These are phyloP conservation scores for Ustilago tritici DNA, from an alignment of 1,284 basidiomycete species.

Conservation along the genomic window DNA sequence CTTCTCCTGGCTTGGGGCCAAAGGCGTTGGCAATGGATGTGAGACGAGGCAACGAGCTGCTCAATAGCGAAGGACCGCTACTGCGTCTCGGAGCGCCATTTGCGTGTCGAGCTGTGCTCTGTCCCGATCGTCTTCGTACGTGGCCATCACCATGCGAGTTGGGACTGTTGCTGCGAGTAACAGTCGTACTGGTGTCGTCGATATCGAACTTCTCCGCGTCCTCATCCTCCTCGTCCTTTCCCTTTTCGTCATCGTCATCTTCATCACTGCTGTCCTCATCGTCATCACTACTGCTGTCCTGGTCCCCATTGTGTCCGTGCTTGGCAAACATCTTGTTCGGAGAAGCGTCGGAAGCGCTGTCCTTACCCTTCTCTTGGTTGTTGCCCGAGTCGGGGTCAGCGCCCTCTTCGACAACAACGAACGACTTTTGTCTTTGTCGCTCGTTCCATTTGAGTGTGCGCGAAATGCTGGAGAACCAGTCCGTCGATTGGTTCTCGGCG, in stretches of 20 bases:
- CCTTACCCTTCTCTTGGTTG: slow-evolving; percentile 27
- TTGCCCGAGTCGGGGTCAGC: slow-evolving; percentile 70
- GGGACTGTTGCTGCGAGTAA: slow-evolving; percentile 53
- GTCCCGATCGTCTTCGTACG: slow-evolving; percentile 34
- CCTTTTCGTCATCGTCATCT: slow-evolving; percentile 36
- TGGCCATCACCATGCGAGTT: slow-evolving; percentile 35
- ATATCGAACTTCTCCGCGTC: slow-evolving; percentile 65
- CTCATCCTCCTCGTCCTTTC: slow-evolving; percentile 48
- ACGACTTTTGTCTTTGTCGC: slow-evolving; percentile 67
- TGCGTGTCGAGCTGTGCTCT: slow-evolving; percentile 29
- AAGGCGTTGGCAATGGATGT: slow-evolving; percentile 38
- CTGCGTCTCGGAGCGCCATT: slow-evolving; percentile 28
- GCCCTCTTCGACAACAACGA: slow-evolving; percentile 78
- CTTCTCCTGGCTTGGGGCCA: slow-evolving; percentile 23
- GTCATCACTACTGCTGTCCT: slow-evolving; percentile 28
- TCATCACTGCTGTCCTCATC: slow-evolving; percentile 44
- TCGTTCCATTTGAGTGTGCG: slow-evolving; percentile 87
- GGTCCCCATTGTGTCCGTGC: slow-evolving; percentile 28
- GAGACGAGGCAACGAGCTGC: slow-evolving; percentile 35
- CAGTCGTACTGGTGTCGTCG: slow-evolving; percentile 61
- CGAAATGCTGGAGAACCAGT: slow-evolving; percentile 97
- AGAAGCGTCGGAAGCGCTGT: slow-evolving; percentile 20
- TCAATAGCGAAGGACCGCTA: slow-evolving; percentile 30
- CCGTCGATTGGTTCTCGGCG: slow-evolving; percentile 94
- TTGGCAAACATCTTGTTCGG: slow-evolving; percentile 42